These are phyloP conservation scores for Litchi chinensis DNA, from an alignment of 345 rosid species.

Conservation along the genomic window DNA sequence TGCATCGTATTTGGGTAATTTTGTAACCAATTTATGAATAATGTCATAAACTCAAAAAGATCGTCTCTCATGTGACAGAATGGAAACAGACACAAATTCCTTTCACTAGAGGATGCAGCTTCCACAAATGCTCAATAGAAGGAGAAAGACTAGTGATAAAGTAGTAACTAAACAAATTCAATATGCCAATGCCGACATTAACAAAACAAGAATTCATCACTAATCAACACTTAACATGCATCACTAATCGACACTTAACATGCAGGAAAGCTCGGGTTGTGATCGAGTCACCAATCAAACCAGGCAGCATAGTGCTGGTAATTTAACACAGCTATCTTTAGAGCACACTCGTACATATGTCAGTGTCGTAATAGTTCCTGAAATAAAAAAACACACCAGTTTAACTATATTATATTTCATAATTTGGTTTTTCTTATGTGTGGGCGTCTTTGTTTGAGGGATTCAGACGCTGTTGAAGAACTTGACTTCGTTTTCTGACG, in stretches of 20 bases:
- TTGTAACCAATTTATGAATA: background rate
- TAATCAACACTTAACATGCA: too few relatives aligned
- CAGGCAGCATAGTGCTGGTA: constrained; percentile 78
- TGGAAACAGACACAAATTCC: constrained; percentile 70
- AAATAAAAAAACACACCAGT: background rate
- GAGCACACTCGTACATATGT: background rate
- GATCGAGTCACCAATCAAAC: constrained; percentile 79
- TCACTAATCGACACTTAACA: too few relatives aligned
- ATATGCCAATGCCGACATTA: background rate
- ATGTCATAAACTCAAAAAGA: background rate
- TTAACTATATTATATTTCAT: background rate
- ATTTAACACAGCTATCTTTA: background rate
- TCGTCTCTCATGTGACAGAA: constrained; percentile 44
- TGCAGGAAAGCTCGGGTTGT: constrained; percentile 68
- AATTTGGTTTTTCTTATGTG: background rate
- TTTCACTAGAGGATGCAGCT: constrained; percentile 83
- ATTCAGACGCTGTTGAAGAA: constrained; percentile 56
- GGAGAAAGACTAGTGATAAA: constrained; percentile 46
- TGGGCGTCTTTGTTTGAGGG: background rate
- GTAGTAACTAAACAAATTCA: constrained; percentile 27
- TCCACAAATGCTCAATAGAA: constrained; percentile 56
- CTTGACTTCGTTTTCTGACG: constrained; percentile 56
- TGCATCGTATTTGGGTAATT: background rate
- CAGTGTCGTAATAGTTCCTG: background rate
- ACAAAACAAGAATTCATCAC: background rate